Base-by-base conservation (phyloP, 2,329 filamentous ascomycete genomes). In the Xylariaceae sp. region DNA sequence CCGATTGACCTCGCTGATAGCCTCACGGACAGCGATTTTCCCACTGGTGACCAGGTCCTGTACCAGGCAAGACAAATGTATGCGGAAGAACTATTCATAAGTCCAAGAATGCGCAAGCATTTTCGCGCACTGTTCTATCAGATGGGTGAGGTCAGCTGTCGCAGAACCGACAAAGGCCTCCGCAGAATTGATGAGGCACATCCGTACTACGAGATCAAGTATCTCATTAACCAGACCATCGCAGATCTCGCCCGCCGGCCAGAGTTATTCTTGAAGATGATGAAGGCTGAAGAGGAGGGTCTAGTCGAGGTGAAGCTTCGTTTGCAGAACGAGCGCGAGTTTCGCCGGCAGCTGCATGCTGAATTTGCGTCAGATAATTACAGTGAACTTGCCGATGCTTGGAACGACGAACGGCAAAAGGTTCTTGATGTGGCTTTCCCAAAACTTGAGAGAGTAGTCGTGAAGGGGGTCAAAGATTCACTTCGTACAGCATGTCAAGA, bases 181-280 rank as follows among this genome's bases (percentile, higher is more conserved):
- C 90, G 91, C 55, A 91, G 91, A 69, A 98, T 99, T 65, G 93
- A 96, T 67, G 94, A 98, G 60, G 87, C 95, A 21, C 93, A 98
- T 69, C 92, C 92, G 0, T 98, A 96, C 74, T 98, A 98, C 72
- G 95, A 98, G 74, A 91, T 99, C 79, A 96, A 99, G 75, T 99
- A 99, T 67, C 82, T 99, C 17, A 87, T 92, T 63, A 92, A 95
- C 67, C 93, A 97, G 74, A 90, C 91, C 6, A 89, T 97, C 60
- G 79, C 81, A 37, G 90, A 95, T 64, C 84, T 98, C 57, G 89
- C 92, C 2, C 86, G 87, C 49, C 87, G 90, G 50, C 95, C 95
- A 1, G 93, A 97, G 63, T 80, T 96, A 23, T 99, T 95, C 72
- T 78, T 99, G 53, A 94, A 96, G 76, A 99, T 99, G 95, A 87